Conservation (phyloP, 495 filamentous ascomycete genomes). For the Lophiotrema nucula region DNA sequence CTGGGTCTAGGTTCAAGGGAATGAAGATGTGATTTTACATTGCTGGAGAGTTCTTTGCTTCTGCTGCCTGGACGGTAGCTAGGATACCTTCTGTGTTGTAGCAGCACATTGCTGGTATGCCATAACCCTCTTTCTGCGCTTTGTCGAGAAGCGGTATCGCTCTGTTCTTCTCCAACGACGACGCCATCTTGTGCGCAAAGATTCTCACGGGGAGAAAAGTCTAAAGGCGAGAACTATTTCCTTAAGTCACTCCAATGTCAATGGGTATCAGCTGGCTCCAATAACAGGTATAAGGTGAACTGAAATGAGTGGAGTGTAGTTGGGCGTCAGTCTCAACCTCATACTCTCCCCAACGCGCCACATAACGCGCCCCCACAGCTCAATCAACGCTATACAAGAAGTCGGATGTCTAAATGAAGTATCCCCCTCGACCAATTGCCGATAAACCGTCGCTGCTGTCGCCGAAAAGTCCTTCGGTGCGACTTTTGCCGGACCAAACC, state of each 20-base stretch:
- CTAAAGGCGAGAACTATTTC: no score
- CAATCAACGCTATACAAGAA: background rate
- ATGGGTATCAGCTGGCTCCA: no score
- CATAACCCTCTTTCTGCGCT: constrained; percentile 45
- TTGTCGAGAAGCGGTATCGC: constrained; percentile 67
- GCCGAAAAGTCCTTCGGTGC: background rate
- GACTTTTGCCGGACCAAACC: constrained; percentile 18
- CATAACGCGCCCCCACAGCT: background rate
- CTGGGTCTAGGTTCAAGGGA: no score
- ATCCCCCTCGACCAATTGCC: constrained; percentile 12
- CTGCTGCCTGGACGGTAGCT: constrained; percentile 74
- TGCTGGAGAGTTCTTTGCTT: constrained; percentile 67
- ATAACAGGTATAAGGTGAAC: no score
- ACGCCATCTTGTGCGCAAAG: constrained; percentile 33
- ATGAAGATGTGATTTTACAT: no score
- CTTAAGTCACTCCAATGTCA: no score
- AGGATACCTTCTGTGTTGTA: constrained; percentile 87
- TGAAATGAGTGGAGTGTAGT: no score
- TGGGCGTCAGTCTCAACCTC: no score
- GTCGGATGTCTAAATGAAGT: background rate
- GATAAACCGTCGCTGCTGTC: background rate
- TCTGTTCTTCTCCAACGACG: constrained; percentile 58
- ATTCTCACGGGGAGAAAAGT: no score
- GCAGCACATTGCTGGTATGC: constrained; percentile 34
- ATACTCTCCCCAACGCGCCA: no score